Conservation (phyloP, 306 rosid species). For the Gillenia trifoliata region DNA sequence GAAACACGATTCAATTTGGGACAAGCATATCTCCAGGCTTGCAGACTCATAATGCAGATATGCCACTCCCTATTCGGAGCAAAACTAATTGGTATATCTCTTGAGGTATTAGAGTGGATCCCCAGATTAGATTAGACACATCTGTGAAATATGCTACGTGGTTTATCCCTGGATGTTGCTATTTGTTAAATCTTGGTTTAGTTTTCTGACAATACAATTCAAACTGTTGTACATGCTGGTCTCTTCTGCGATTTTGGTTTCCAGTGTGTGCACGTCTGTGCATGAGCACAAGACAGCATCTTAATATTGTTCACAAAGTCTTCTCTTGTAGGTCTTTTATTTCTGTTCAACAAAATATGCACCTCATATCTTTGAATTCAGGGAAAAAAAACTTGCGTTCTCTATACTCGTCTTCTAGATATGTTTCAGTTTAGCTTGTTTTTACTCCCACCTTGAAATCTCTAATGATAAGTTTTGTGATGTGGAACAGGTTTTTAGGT, state of each 20-base stretch:
- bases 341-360: background rate
- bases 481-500: conserved; percentile 87
- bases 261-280: background rate
- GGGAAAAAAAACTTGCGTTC: conserved; percentile 2
- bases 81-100: background rate
- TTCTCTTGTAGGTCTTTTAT: background rate
- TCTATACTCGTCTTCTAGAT: conserved; percentile 5
- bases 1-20: background rate
- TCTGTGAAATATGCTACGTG: background rate
- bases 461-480: background rate
- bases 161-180: background rate
- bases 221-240: background rate
- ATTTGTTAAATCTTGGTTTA: background rate
- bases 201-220: background rate
- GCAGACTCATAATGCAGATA: background rate
- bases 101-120: conserved; percentile 1
- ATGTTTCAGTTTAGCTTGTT: background rate
- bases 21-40: background rate
- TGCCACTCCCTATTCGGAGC: background rate
- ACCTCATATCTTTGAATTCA: background rate
- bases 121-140: background rate
- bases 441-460: background rate
- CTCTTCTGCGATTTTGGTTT: background rate
- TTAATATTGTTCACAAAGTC: background rate
- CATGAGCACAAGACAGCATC: background rate